phyloP scores from a whole-genome alignment of 257 asterid genomes.

The Solanum pimpinellifolium region DNA sequence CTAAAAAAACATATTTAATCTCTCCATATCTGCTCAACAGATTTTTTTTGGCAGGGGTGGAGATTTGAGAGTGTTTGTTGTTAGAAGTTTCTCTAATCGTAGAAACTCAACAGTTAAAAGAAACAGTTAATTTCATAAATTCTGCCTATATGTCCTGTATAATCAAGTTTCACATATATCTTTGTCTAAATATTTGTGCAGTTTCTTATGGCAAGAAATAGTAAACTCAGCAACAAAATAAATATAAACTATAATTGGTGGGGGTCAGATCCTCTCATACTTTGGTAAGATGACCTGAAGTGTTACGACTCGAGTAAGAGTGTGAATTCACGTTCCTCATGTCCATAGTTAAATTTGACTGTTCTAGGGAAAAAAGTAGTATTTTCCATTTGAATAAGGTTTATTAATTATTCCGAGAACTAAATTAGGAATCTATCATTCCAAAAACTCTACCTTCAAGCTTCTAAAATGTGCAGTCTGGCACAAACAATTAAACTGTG shows the following conservation, averaged over 20 bases:
- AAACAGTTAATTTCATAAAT: not conserved
- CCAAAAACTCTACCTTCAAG: not conserved
- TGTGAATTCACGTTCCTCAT: not conserved
- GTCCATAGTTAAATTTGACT: not conserved
- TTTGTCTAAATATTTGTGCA: not conserved
- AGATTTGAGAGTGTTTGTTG: not conserved
- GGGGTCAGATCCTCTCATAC: not conserved
- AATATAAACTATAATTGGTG: not conserved
- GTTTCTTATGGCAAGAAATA: not conserved
- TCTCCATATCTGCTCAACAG: conserved; percentile 56
- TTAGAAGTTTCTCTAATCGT: not conserved
- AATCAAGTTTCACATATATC: not conserved
- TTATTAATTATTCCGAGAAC: not conserved
- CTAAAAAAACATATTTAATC: conserved; percentile 65
- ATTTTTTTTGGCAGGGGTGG: not conserved
- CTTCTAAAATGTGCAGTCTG: not conserved
- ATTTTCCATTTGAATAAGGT: not conserved
- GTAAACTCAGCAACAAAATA: not conserved
- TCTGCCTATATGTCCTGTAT: not conserved
- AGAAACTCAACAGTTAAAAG: not conserved
- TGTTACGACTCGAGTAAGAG: not conserved
- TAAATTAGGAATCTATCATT: not conserved
- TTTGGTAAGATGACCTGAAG: not conserved
- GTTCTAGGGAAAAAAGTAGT: not conserved
- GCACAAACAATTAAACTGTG: not conserved